Evolutionary conservation across 345 rosid species (phyloP).

Genomic region (Sonneratia caseolaris): DNA sequence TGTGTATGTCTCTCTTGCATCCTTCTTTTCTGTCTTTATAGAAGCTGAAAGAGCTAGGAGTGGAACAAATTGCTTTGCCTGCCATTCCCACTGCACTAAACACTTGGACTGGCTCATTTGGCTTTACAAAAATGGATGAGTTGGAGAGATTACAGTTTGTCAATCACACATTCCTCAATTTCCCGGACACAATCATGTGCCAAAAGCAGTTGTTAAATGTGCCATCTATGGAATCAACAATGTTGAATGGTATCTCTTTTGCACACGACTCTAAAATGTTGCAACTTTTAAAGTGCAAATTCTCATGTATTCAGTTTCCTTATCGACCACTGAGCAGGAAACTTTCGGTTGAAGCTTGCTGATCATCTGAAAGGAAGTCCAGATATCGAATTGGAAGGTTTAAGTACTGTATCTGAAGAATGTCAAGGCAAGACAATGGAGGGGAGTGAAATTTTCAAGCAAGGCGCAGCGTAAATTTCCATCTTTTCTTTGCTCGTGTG

Average conservation of each 20-base stretch:
- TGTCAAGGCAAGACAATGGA: conserved; percentile 23
- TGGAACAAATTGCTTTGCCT: conserved; percentile 39
- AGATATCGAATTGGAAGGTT: conserved; percentile 23
- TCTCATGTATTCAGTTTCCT: background rate
- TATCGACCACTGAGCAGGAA: background rate
- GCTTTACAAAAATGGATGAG: conserved; percentile 32
- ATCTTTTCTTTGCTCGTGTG: background rate
- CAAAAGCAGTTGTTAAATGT: conserved; percentile 11
- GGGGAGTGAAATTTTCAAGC: conserved; percentile 7
- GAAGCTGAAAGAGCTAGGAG: conserved; percentile 31
- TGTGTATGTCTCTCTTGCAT: background rate
- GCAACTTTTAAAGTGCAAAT: background rate
- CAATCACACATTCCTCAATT: conserved; percentile 30
- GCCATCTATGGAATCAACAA: conserved; percentile 9
- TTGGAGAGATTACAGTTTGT: conserved; percentile 27
- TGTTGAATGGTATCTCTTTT: conserved; percentile 17
- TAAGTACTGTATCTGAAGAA: conserved; percentile 27
- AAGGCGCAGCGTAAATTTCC: background rate
- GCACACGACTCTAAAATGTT: background rate
- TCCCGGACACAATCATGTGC: conserved; percentile 42
- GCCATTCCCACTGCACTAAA: conserved; percentile 28
- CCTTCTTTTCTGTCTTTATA: background rate
- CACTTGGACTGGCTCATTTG: conserved; percentile 42
- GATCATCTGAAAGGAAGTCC: background rate
- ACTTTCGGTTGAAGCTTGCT: background rate